Evolutionary conservation across 2,329 filamentous ascomycete genomes (phyloP).

Genomic region (Diaporthe sp.): DNA sequence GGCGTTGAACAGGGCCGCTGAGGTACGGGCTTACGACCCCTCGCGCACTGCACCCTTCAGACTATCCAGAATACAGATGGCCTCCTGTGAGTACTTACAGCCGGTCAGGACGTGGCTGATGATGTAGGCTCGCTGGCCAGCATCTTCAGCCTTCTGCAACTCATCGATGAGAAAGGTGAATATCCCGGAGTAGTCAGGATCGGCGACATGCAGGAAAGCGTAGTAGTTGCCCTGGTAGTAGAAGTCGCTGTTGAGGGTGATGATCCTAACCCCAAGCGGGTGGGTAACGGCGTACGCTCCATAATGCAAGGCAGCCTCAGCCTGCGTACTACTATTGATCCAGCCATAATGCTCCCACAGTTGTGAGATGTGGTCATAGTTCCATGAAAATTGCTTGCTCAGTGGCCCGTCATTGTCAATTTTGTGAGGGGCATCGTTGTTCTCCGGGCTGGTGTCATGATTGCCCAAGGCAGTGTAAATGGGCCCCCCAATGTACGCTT

Average conservation of each 20-base stretch:
- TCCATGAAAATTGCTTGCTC: conserved; percentile 70
- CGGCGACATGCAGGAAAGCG: conserved; percentile 55
- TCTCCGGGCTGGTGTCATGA: conserved; percentile 68
- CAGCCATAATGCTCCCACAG: conserved; percentile 70
- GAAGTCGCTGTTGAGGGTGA: conserved; percentile 62
- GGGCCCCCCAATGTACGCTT: conserved; percentile 67
- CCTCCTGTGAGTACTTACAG: conserved; percentile 49
- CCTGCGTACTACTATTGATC: conserved; percentile 60
- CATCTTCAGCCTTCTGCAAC: conserved; percentile 57
- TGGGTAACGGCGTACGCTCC: conserved; percentile 69
- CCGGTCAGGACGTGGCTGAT: conserved; percentile 65
- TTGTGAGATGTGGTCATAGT: conserved; percentile 67
- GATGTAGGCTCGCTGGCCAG: conserved; percentile 57
- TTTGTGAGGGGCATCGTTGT: conserved; percentile 65
- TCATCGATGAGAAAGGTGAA: conserved; percentile 59
- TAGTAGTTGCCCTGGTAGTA: conserved; percentile 62
- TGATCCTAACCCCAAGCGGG: conserved; percentile 62
- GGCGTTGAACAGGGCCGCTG: too few species aligned
- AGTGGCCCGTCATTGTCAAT: conserved; percentile 62
- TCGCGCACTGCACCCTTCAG: not conserved
- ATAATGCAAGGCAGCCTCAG: conserved; percentile 66
- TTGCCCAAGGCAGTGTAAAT: conserved; percentile 71
- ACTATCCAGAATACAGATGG: too few species aligned
- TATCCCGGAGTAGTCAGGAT: conserved; percentile 57
- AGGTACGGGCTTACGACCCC: too few species aligned